Percentiles rank a stretch among this genome's conserved stretches.
These are phyloP conservation scores for Lasiosphaeria ovina DNA, from an alignment of 495 filamentous ascomycete genomes.

Conservation along the genomic window DNA sequence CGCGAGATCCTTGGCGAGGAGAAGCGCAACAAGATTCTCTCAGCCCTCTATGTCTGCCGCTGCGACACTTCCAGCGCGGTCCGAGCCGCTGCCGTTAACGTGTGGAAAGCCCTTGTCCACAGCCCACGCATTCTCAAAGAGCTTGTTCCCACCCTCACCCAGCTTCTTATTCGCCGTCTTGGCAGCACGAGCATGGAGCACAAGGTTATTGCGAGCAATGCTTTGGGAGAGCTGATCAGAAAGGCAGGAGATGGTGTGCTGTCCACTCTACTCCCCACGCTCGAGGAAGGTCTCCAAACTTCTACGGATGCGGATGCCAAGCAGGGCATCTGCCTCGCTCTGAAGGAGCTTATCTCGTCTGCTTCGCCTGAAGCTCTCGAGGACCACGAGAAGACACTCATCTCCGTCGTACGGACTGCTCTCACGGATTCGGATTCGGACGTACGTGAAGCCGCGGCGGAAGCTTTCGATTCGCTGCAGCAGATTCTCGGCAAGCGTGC, in stretches of 20 bases:
- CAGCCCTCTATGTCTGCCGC: constrained; percentile 93
- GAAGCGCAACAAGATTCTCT: constrained; percentile 91
- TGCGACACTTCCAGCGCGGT: constrained; percentile 95
- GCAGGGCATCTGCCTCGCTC: constrained; percentile 95
- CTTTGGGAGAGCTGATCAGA: constrained; percentile 90
- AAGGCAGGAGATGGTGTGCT: constrained; percentile 94
- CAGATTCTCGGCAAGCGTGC: constrained; percentile 89
- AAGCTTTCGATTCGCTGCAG: constrained; percentile 93
- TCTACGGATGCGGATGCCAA: constrained; percentile 90
- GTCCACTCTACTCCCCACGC: constrained; percentile 79
- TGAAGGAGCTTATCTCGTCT: constrained; percentile 90
- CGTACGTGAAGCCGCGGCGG: constrained; percentile 91
- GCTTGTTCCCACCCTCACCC: constrained; percentile 87
- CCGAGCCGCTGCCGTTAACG: constrained; percentile 81
- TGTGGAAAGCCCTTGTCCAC: constrained; percentile 96
- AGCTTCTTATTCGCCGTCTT: constrained; percentile 89
- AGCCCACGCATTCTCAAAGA: constrained; percentile 92
- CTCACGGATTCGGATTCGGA: constrained; percentile 86
- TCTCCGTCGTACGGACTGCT: constrained; percentile 89
- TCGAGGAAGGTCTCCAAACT: constrained; percentile 87
- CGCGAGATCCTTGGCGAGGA: constrained; percentile 93
- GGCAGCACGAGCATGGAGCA: constrained; percentile 97
- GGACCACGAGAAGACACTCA: constrained; percentile 91
- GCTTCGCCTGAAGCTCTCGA: constrained; percentile 85
- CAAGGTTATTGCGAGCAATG: constrained; percentile 96